Evolutionary conservation across 768 basidiomycete genomes (phyloP).

Genomic region (Lactarius quietus): DNA sequence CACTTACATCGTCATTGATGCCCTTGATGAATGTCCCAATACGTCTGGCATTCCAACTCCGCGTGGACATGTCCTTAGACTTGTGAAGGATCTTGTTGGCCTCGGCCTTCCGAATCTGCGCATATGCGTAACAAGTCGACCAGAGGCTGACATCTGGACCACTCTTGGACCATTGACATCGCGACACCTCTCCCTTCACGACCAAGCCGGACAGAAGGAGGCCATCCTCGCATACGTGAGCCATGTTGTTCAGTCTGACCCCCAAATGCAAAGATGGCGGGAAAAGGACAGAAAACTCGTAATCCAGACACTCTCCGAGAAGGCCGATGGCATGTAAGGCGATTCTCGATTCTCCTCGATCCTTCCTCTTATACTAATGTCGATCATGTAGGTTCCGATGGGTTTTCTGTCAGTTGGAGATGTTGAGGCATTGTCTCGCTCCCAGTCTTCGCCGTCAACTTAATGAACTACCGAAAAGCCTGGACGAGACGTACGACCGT

Average conservation of each 20-base stretch:
- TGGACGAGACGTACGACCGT: not conserved
- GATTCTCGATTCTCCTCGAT: not conserved
- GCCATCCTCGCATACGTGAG: not conserved
- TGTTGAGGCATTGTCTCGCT: not conserved
- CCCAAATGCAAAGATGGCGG: not conserved
- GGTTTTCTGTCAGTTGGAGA: not conserved
- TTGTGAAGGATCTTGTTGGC: not conserved
- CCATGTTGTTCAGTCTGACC: not conserved
- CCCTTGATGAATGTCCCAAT: not conserved
- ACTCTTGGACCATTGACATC: not conserved
- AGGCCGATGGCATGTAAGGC: not conserved
- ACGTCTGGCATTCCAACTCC: not conserved
- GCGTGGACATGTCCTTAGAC: not conserved
- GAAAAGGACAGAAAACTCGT: not conserved
- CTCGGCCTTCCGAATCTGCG: not conserved
- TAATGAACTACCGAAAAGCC: not conserved
- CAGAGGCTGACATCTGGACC: not conserved
- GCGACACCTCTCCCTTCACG: not conserved
- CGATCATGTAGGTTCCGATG: not conserved
- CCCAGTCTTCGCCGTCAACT: not conserved
- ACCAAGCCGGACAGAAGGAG: not conserved
- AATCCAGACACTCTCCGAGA: not conserved
- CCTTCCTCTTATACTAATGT: not conserved
- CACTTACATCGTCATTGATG: not conserved
- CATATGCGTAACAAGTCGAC: not conserved